Base-by-base conservation (phyloP, 2,329 filamentous ascomycete species). In the Trichoderma pleuroti region DNA sequence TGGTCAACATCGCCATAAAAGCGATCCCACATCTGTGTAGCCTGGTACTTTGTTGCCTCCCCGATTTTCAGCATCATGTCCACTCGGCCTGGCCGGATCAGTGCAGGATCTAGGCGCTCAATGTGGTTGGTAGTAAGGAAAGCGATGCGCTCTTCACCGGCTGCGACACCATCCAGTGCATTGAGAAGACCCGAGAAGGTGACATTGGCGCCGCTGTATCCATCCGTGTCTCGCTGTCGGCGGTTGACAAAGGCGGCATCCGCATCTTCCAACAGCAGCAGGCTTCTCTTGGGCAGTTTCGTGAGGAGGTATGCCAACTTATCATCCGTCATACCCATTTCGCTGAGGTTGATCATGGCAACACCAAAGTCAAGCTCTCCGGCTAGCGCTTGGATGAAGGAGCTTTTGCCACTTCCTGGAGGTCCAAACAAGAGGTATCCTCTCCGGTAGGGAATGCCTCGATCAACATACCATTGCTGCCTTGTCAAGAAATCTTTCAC, bases 71-170 rank as follows among this genome's bases (percentile, higher is more conserved):
- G 88, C 74, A 93, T 96, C 91, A 98, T 92, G 80, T 99, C 96
- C 1, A 99, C 94, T 62, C 96, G 88, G 0, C 96, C 96, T 0
- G 96, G 96, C 28, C 96, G 87, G 61, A 98, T 93, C 54, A 99
- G 82, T 5, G 96, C 96, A 72, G 93, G 91, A 77, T 98, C 94
- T 2, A 98, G 86, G 52, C 93, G 88, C 74, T 98, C 94, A 46
- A 97, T 90, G 77, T 98, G 93, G 77, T 99, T 99, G 24, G 95
- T 97, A 2, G 96, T 99, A 73, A 97, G 85, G 80, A 99, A 97
- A 1, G 97, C 90, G 73, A 99, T 92, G 67, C 96, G 89, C 83
- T 98, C 95, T 79, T 98, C 96, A 14, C 94, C 93, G 65, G 94
- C 97, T 8, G 94, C 94, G n/a, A 98, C 90, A 1, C 96, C 96